These are phyloP conservation scores for Nicotiana undulata DNA, from an alignment of 257 asterid genomes.

Conservation along the genomic window DNA sequence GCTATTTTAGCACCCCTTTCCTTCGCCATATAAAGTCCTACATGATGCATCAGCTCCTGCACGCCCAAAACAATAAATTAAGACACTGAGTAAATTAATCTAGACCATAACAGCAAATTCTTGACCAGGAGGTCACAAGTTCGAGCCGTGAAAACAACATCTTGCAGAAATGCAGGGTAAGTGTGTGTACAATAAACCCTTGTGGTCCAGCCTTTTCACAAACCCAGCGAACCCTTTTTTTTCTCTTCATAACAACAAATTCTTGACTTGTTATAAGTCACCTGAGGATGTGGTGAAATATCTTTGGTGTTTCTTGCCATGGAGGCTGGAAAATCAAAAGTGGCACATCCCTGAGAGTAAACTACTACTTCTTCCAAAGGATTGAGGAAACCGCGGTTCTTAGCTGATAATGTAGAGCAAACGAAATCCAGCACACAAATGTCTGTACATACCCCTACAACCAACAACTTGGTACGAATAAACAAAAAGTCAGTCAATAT, in stretches of 20 bases:
- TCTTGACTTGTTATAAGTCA: not conserved
- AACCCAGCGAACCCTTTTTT: no score
- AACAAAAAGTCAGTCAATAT: not conserved
- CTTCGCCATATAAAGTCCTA: constrained; percentile 14
- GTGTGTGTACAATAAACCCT: no score
- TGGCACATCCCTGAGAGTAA: constrained; percentile 63
- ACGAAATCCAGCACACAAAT: constrained; percentile 75
- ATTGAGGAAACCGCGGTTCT: constrained; percentile 41
- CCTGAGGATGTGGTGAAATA: constrained; percentile 57
- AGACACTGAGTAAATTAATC: not conserved
- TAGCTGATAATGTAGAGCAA: constrained; percentile 62
- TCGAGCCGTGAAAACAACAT: no score
- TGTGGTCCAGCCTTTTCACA: no score
- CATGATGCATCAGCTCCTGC: constrained; percentile 47
- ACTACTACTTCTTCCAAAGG: constrained; percentile 54
- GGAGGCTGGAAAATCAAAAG: constrained; percentile 54
- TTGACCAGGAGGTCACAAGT: not conserved
- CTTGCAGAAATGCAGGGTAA: no score
- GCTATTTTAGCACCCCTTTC: constrained; percentile 64
- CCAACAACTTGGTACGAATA: constrained; percentile 32
- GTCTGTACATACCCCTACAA: constrained; percentile 64
- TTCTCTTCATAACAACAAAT: not conserved
- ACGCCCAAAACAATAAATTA: not conserved
- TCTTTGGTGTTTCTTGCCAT: constrained; percentile 34
- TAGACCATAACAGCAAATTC: constrained; percentile 11